Percentiles rank a stretch among this genome's conserved stretches.
Conservation (phyloP, 192 early-diverging fungal species). For the Coemansia sp. region DNA sequence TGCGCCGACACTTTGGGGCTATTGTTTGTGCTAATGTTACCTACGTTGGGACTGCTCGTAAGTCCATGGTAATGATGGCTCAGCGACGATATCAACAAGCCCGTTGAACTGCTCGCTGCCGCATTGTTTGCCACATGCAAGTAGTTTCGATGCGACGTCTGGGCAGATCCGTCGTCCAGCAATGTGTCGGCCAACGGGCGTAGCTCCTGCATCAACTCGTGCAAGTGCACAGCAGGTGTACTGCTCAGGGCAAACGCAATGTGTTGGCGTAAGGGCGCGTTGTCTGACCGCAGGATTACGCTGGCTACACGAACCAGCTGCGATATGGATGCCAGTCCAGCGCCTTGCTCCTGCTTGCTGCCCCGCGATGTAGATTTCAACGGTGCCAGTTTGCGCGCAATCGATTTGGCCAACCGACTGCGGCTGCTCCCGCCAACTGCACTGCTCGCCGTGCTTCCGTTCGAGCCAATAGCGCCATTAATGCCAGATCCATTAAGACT, state of each 20-base stretch:
- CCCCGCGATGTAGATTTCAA: conserved; percentile 40
- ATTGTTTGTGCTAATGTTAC: not conserved
- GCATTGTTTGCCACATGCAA: conserved; percentile 29
- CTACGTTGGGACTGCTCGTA: not conserved
- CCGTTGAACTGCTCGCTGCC: conserved; percentile 1
- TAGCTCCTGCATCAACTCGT: conserved; percentile 49
- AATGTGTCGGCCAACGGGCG: conserved; percentile 43
- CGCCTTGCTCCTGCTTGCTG: conserved; percentile 45
- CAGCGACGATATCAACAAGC: conserved; percentile 17
- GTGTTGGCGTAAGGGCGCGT: conserved; percentile 39
- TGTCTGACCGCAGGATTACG: conserved; percentile 40
- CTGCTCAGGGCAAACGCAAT: conserved; percentile 34
- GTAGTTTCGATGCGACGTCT: conserved; percentile 43
- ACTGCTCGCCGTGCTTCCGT: conserved; percentile 9
- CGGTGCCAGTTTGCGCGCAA: conserved; percentile 50
- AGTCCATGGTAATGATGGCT: conserved; percentile 26
- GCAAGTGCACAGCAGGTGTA: conserved; percentile 33
- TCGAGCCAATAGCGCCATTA: not conserved
- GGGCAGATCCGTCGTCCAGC: conserved; percentile 41
- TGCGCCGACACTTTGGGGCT: conserved; percentile 18
- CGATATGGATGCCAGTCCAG: conserved; percentile 38
- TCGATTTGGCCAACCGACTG: conserved; percentile 49
- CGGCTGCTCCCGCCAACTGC: conserved; percentile 11
- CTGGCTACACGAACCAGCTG: conserved; percentile 52
- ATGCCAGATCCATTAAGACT: not conserved